Conservation (phyloP, 768 basidiomycete genomes). For the Naganishia vishniacii region DNA sequence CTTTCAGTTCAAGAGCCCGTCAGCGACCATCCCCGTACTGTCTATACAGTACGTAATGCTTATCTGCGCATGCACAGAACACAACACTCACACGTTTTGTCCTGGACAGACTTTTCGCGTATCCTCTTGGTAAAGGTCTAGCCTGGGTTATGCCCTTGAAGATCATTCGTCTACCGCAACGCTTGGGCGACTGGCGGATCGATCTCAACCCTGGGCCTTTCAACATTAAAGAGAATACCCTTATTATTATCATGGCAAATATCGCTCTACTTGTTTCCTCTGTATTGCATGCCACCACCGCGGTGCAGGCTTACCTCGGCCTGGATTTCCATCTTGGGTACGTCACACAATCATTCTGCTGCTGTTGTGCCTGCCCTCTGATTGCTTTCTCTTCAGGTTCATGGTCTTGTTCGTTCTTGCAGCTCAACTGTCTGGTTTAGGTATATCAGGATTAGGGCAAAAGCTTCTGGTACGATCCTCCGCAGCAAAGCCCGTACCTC, state of each 20-base stretch:
- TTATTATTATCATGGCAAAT: constrained; percentile 88
- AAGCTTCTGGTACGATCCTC: constrained; percentile 64
- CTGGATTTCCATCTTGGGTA: constrained; percentile 63
- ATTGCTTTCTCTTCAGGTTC: constrained; percentile 56
- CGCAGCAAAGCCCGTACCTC: too few relatives aligned
- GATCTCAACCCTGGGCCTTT: constrained; percentile 92
- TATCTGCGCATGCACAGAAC: constrained; percentile 39
- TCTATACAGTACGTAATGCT: constrained; percentile 57
- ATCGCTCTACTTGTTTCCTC: constrained; percentile 50
- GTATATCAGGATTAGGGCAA: constrained; percentile 79
- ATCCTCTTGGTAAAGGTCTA: constrained; percentile 82
- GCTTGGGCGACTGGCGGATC: constrained; percentile 59
- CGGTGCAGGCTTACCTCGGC: constrained; percentile 69
- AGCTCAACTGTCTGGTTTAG: constrained; percentile 89
- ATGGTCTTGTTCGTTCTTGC: constrained; percentile 70
- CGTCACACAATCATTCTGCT: constrained; percentile 23
- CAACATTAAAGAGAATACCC: constrained; percentile 93
- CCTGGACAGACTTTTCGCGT: constrained; percentile 60
- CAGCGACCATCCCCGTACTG: constrained; percentile 74
- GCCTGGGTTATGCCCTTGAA: constrained; percentile 79
- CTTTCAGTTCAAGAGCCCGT: constrained; percentile 89
- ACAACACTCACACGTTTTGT: constrained; percentile 42
- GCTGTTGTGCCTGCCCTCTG: too few relatives aligned
- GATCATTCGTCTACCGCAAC: constrained; percentile 55
- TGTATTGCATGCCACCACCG: constrained; percentile 81